phyloP scores from a whole-genome alignment of 768 basidiomycete genomes.

The Tulasnella sp. region DNA sequence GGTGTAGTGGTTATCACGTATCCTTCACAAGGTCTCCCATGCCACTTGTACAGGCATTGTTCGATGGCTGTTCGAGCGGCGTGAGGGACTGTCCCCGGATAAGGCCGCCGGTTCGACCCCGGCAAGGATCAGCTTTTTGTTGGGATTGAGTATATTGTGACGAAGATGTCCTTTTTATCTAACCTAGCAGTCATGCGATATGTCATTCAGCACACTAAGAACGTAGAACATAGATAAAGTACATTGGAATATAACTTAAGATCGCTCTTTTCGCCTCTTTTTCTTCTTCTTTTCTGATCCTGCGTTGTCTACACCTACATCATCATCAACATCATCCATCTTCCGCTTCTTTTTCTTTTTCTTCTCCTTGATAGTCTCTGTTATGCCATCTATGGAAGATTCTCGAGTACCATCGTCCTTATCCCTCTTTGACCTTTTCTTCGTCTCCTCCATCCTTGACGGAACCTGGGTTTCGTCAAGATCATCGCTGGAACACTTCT shows the following conservation, averaged over 20 bases:
- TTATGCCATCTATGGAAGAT: not conserved
- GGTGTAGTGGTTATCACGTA: conserved; percentile 17
- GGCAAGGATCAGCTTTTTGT: conserved; percentile 11
- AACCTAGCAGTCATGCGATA: too few relatives aligned
- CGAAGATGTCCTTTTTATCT: too few relatives aligned
- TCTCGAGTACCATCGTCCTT: not conserved
- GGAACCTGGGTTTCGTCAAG: not conserved
- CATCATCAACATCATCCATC: not conserved
- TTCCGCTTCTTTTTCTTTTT: not conserved
- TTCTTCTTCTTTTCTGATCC: not conserved
- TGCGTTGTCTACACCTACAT: not conserved
- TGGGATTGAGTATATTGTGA: too few relatives aligned
- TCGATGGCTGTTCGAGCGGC: not conserved
- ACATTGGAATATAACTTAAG: too few relatives aligned
- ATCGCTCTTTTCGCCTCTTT: too few relatives aligned
- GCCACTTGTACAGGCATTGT: too few relatives aligned
- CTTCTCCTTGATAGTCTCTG: not conserved
- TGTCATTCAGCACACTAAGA: too few relatives aligned
- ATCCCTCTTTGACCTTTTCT: not conserved
- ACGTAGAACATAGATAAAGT: too few relatives aligned
- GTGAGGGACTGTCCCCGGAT: too few relatives aligned
- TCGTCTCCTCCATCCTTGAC: not conserved
- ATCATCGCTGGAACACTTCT: not conserved
- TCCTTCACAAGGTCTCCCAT: too few relatives aligned
- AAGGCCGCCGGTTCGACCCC: conserved; percentile 16